Base-by-base conservation (phyloP, 2,329 filamentous ascomycete genomes). In the Fusarium haematococcum region DNA sequence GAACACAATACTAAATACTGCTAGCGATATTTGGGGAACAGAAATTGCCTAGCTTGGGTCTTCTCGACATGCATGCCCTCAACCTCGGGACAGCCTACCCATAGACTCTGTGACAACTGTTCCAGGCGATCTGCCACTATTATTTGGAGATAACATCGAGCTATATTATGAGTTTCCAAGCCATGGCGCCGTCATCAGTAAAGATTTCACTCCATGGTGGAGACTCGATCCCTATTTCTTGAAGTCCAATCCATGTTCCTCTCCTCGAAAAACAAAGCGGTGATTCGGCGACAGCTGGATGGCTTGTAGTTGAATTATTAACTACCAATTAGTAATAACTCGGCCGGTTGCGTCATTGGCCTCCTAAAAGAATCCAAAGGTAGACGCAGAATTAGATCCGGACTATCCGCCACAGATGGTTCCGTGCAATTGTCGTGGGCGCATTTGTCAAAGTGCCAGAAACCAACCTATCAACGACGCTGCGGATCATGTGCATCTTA, bases 381-480 rank as follows among this genome's bases (percentile, higher is more conserved):
- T 7, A 52, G 5, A n/a, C 2, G 25, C 6, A 30, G 48, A 52
- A 52, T 30, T 54, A 20, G 27, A 32, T 54, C 48, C 48, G 48
- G 48, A 54, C 2, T 32, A 54, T 20, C 48, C 48, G 48, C 48
- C 27, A 14, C 18, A 20, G 27, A 54, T 3, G 6, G 9, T n/a
- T 32, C 48, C 48, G 48, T 32, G 4, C 18, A 54, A 54, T 54
- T 54, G 48, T 54, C 48, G 27, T 54, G 48, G 48, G 18, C 27
- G 48, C 18, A 54, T 54, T 54, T 54, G 27, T 54, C 48, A 32
- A 54, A 32, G 48, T 20, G 20, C 27, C 6, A 30, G 10, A 54
- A 33, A 32, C 48, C 27, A 54, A 54, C 48, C 18, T 32, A 54
- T 32, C 27, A 54, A 54, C 2, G 27, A 5, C 18, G 27, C 3